Evolutionary conservation across 192 early-diverging fungal species (phyloP).

Genomic region (Linnemannia hyalina): DNA sequence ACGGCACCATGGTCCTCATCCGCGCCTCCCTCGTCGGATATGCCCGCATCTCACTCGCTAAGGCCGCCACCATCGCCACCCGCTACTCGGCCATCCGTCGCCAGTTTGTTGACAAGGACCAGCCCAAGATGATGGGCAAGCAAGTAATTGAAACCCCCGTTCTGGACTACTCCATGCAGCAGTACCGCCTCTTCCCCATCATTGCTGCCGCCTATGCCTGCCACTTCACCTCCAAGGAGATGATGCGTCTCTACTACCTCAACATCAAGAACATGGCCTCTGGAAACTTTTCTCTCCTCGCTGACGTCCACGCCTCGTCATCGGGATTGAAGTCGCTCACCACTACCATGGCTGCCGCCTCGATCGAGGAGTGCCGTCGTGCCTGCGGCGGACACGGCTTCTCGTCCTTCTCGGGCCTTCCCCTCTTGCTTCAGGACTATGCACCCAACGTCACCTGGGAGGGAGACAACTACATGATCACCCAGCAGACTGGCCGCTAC

Average conservation of each 20-base stretch:
- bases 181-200: slow-evolving; percentile 78
- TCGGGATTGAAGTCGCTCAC: slow-evolving; percentile 82
- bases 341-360: slow-evolving; percentile 75
- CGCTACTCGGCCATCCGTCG: slow-evolving; percentile 81
- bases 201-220: slow-evolving; percentile 82
- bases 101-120: slow-evolving; percentile 76
- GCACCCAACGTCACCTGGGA: slow-evolving; percentile 85
- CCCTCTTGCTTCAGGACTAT: slow-evolving; percentile 75
- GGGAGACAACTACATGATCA: slow-evolving; percentile 88
- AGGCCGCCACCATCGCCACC: slow-evolving; percentile 77
- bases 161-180: slow-evolving; percentile 85
- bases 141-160: slow-evolving; percentile 75
- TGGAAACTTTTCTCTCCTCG: slow-evolving; percentile 75
- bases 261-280: slow-evolving; percentile 67
- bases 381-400: slow-evolving; percentile 86
- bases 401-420: slow-evolving; percentile 79
- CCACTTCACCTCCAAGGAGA: slow-evolving; percentile 77
- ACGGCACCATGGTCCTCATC: slow-evolving; percentile 89
- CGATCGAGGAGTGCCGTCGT: slow-evolving; percentile 81
- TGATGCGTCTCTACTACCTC: slow-evolving; percentile 71
- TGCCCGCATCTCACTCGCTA: slow-evolving; percentile 70
- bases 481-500: slow-evolving; percentile 88
- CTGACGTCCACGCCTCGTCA: slow-evolving; percentile 81
- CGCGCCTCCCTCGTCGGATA: slow-evolving; percentile 82
- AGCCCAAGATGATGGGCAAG: slow-evolving; percentile 61